These are phyloP conservation scores for Pseudonectria buxi DNA, from an alignment of 2,329 filamentous ascomycete genomes.

Conservation along the genomic window DNA sequence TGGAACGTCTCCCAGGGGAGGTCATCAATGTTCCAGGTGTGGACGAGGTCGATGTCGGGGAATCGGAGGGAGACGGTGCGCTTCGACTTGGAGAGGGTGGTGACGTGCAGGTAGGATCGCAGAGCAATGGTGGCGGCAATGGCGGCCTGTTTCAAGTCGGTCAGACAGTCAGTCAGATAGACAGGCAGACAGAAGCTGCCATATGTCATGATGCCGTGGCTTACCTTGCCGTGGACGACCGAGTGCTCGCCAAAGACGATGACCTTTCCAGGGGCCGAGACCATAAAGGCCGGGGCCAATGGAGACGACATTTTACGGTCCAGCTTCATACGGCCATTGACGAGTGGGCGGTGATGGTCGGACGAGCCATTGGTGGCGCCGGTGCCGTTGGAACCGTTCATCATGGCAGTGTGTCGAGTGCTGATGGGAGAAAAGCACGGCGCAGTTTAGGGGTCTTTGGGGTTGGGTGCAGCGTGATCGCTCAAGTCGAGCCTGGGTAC, in stretches of 20 bases:
- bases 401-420: conserved; percentile 14
- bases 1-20: conserved; percentile 83
- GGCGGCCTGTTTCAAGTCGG: conserved; percentile 53
- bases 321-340: conserved; percentile 34
- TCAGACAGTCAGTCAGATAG: conserved; percentile 3
- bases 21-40: conserved; percentile 91
- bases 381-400: conserved; percentile 13
- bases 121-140: conserved; percentile 94
- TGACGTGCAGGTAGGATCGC: conserved; percentile 93
- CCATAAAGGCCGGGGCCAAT: conserved; percentile 89
- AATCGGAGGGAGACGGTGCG: conserved; percentile 84
- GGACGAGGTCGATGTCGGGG: conserved; percentile 79
- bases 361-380: conserved; percentile 11
- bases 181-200: conserved; percentile 1
- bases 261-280: conserved; percentile 94
- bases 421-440: conserved; percentile 11
- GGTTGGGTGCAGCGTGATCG: neutral
- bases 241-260: conserved; percentile 98
- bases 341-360: conserved; percentile 15
- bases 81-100: conserved; percentile 84
- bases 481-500: conserved; percentile 6
- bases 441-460: conserved; percentile 1
- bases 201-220: conserved; percentile 8
- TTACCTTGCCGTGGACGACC: conserved; percentile 91
- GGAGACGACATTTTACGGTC: conserved; percentile 54